Percentiles rank a stretch among this genome's conserved stretches.
Conservation (phyloP, 805 yeast genomes). For the Nakazawaea sp. region DNA sequence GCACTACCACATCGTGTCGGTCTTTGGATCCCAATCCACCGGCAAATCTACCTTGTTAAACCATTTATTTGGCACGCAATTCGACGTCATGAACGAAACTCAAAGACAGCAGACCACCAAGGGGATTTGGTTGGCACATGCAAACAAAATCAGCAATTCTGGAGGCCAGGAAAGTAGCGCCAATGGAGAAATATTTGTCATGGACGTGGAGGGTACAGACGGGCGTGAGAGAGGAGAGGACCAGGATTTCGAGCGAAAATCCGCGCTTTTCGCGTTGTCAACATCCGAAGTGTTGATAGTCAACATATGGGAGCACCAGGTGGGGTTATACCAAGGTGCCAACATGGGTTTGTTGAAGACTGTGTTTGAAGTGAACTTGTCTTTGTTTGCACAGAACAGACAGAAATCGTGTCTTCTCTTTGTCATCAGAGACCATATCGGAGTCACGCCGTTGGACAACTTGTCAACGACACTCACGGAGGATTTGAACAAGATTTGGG, state of each 20-base stretch:
- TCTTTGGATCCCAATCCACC: constrained; percentile 94
- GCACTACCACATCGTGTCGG: constrained; percentile 85
- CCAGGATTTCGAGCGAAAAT: constrained; percentile 95
- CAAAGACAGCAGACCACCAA: constrained; percentile 87
- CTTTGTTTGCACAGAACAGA: constrained; percentile 65
- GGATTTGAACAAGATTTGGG: constrained; percentile 79
- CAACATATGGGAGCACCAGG: constrained; percentile 95
- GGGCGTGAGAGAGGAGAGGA: constrained; percentile 98
- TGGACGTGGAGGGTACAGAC: constrained; percentile 99
- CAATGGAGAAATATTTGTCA: constrained; percentile 49
- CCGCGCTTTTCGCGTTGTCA: constrained; percentile 90
- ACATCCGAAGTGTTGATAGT: constrained; percentile 87
- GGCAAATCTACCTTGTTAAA: constrained; percentile 93
- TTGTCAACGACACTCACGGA: constrained; percentile 59
- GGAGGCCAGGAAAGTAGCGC: constrained; percentile 9
- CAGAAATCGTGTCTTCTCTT: constrained; percentile 62
- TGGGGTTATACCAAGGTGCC: constrained; percentile 96
- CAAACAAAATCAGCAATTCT: constrained; percentile 30
- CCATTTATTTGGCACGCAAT: constrained; percentile 74
- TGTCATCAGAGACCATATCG: constrained; percentile 89
- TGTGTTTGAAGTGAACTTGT: constrained; percentile 90
- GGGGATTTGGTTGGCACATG: constrained; percentile 72
- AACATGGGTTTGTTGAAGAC: constrained; percentile 94
- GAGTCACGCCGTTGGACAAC: constrained; percentile 73
- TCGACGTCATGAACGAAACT: constrained; percentile 89